Evolutionary conservation across 352 stramenopile species (phyloP), one percentile per base, ranked within the genome.

Genomic region (Aphanomyces stellatus): DNA sequence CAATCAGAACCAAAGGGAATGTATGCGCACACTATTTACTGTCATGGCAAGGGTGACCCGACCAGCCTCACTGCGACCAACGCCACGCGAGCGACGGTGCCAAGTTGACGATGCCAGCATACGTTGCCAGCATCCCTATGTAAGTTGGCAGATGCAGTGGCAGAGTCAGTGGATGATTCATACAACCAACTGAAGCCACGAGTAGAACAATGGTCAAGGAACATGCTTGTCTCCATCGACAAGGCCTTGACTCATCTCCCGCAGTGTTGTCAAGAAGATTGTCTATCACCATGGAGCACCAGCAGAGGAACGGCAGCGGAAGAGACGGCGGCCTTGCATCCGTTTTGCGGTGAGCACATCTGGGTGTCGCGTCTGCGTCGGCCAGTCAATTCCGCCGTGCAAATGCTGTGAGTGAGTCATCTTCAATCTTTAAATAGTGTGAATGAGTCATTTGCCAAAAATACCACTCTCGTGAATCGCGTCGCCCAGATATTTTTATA

Each of bases 401-500:
- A 43, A 43, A 43, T 43, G 17, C 8, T 43, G 37, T 43, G 37
- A 43, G 17, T 51, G 42, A 51, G 8, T 51, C 42, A 51, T 51
- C 17, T 43, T 43, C 8, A 43, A 43, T 17, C 8, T 43, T 8
- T 51, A 51, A 51, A 51, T 51, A 51, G 42, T 51, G 42, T 51
- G 42, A 51, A 24, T 51, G 42, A 51, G 42, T 51, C 42, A 51
- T 51, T 51, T 24, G 42, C n/a, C n/a, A n/a, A n/a, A n/a, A n/a
- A n/a, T n/a, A n/a, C n/a, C n/a, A n/a, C n/a, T n/a, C n/a, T n/a
- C n/a, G n/a, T n/a, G n/a, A n/a, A n/a, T n/a, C n/a, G n/a, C n/a
- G n/a, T n/a, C n/a, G n/a, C n/a, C n/a, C n/a, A n/a, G n/a, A n/a
- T n/a, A n/a, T n/a, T n/a, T n/a, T n/a, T n/a, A n/a, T n/a, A n/a